Base-by-base conservation (phyloP, 352 stramenopile genomes). In the Pythium plurisporium region DNA sequence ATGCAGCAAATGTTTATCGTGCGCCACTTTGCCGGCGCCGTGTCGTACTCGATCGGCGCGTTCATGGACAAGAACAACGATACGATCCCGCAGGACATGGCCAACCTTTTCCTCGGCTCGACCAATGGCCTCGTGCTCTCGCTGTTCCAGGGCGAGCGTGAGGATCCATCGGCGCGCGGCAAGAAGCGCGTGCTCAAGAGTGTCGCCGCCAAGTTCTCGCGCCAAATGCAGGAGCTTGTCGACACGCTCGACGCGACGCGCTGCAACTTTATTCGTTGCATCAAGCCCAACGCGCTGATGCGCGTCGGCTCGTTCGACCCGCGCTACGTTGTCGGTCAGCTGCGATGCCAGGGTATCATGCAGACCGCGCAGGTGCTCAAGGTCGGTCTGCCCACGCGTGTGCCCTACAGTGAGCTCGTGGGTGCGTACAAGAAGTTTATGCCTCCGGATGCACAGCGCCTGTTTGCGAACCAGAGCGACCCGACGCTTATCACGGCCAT, bases 1-100 rank as follows among this genome's bases (percentile, higher is more conserved):
- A 95, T 91, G 81, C 70, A 94, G 47, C 73, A 90, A 44, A 87
- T 81, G 70, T 97, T 97, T 51, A 95, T 93, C 30, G 82, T 97
- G 59, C 72, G 75, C 45, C 89, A 97, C 69, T 97, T 96, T 63
- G 89, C 87, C 29, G 83, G 83, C n/a, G 81, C 67, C 30, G 89
- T 97, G 40, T 82, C 79, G 64, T 97, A 97, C 74, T 91, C 87
- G 52, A 81, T 95, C 47, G 87, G 87, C 40, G 73, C 75, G 20
- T 96, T 96, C 59, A 93, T 96, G 30, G 83, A 96, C 75, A 96
- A 96, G 68, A 96, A 95, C 81, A 94, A 93, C 63, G 88, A 96
- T 61, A 88, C 76, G 20, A 91, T 96, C 57, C 86, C 86, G 34
- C 62, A 70, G 34, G 88, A 95, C 56, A 88, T 96, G 81, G 60